Percentiles rank a stretch among this genome's conserved stretches.
phyloP scores from a whole-genome alignment of 192 early-diverging fungal species.

The Hyaloraphidium curvatum region DNA sequence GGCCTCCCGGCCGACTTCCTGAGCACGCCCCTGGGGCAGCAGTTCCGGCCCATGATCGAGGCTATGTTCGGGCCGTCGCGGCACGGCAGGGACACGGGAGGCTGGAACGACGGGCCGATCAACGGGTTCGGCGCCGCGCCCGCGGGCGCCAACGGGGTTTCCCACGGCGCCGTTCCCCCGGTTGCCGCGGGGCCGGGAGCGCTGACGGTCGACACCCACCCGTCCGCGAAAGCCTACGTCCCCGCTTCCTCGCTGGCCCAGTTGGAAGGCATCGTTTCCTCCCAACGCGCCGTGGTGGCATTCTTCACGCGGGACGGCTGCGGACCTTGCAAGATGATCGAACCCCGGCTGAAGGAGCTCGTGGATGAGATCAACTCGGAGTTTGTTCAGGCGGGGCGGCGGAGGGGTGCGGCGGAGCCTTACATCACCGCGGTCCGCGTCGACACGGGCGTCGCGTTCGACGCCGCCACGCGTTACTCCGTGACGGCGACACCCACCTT shows the following conservation, averaged over 20 bases:
- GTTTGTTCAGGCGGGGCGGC: conserved; percentile 7
- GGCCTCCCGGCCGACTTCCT: conserved; percentile 47
- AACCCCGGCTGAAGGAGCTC: conserved; percentile 42
- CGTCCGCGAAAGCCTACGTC: conserved; percentile 5
- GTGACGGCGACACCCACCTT: conserved; percentile 54
- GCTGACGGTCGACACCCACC: conserved; percentile 10
- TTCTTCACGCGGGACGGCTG: conserved; percentile 52
- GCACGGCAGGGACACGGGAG: conserved; percentile 4
- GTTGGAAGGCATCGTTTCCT: conserved; percentile 20
- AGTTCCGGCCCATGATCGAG: conserved; percentile 45
- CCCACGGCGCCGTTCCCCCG: not conserved
- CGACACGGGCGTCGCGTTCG: conserved; percentile 31
- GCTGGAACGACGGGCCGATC: conserved; percentile 11
- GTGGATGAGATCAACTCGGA: conserved; percentile 20
- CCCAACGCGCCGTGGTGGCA: conserved; percentile 32
- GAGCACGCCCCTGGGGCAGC: conserved; percentile 33
- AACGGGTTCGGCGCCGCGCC: conserved; percentile 21
- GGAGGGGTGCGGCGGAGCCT: not conserved
- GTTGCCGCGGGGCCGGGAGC: conserved; percentile 8
- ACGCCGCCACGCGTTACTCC: conserved; percentile 27
- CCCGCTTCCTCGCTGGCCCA: conserved; percentile 11
- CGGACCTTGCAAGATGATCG: conserved; percentile 45
- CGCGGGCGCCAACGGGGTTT: conserved; percentile 6
- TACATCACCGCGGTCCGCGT: conserved; percentile 27
- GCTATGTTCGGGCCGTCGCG: conserved; percentile 34